Percentiles rank a stretch among this genome's conserved stretches.
Evolutionary conservation across 345 rosid genomes (phyloP).

Genomic region (Eucalyptus pumila): DNA sequence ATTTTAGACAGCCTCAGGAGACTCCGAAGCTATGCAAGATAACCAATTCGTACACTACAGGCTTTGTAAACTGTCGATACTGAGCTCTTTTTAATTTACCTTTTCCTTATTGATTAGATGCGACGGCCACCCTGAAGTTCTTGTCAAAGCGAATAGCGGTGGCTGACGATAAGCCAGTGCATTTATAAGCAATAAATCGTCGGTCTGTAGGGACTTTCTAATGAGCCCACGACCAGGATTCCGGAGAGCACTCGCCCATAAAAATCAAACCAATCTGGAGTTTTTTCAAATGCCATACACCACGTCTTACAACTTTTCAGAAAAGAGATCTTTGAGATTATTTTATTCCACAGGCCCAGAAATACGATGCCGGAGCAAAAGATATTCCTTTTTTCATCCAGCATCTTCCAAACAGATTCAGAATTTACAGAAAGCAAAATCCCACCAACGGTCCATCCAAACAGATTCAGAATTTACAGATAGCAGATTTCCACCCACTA

Average conservation of each 20-base stretch:
- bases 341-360: neutral
- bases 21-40: neutral
- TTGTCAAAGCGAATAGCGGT: neutral
- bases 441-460: neutral
- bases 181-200: neutral
- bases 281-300: neutral
- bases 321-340: neutral
- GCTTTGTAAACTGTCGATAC: neutral
- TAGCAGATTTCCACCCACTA: neutral
- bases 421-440: neutral
- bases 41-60: neutral
- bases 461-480: neutral
- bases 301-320: neutral
- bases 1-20: neutral
- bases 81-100: neutral
- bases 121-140: neutral
- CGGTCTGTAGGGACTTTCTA: neutral
- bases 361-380: neutral
- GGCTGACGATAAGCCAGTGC: neutral
- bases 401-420: neutral
- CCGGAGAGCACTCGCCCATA: neutral
- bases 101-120: neutral
- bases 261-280: neutral
- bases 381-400: neutral
- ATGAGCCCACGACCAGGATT: neutral